Evolutionary conservation across 2,329 filamentous ascomycete species (phyloP), one percentile per base, ranked within the genome.

Genomic region (Penicillium fuscoglaucum): DNA sequence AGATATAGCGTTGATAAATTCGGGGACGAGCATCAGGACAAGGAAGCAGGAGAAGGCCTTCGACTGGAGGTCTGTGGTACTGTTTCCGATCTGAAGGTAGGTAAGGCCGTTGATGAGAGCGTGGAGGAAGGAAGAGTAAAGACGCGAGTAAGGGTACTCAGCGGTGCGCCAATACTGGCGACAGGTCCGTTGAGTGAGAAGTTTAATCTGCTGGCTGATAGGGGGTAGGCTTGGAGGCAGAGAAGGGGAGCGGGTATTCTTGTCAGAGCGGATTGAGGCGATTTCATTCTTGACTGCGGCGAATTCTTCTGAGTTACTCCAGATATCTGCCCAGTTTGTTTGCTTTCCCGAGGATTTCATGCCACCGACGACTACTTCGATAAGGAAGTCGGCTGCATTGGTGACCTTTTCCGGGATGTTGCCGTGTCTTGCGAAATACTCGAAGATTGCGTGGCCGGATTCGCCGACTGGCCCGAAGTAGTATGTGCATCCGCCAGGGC

Each of bases 41-140:
- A 89, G 66, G 68, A 89, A 89, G 56, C 77, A 77, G 0, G 87
- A 88, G 76, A 91, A 91, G 78, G 90, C 85, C 67, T 88, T 72
- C 5, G 83, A 77, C 87, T 87, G 87, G 78, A 90, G 84, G 65
- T 90, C 88, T 13, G 82, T 80, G 45, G 86, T 78, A 3, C 79
- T 82, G 70, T 87, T 79, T 4, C 87, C 87, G 4, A 90, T 82
- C 58, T 87, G 77, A 76, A 83, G 88, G 74, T 89, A 91, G 1
- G 87, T 90, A 72, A 90, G 89, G 26, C 87, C 87, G 73, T 89
- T 90, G 77, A 91, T 87, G 66, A 90, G 82, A 1, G 86, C 87
- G 43, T 88, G 79, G 45, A 90, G 79, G 61, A 89, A 83, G 0
- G 85, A 81, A 4, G 84, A 81, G 71, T 90, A 90, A 33, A 92